phyloP scores from a whole-genome alignment of 2,329 filamentous ascomycete species.

The Phyllosticta citrichinensis region DNA sequence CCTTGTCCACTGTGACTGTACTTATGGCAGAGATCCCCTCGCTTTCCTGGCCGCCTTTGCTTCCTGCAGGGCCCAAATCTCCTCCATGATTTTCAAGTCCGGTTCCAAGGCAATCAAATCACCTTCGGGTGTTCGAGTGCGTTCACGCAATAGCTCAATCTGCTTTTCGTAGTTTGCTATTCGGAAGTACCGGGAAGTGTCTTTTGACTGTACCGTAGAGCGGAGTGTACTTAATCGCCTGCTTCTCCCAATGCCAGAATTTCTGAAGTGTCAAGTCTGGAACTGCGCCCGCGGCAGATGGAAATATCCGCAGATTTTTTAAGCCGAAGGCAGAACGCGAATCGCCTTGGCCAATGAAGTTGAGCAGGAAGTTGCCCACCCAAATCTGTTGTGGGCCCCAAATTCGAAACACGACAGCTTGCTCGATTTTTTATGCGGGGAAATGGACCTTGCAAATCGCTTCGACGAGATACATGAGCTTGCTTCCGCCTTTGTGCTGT shows the following conservation, averaged over 20 bases:
- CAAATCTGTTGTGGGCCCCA: background rate
- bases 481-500: background rate
- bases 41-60: too few relatives aligned
- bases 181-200: background rate
- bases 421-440: background rate
- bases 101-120: too few relatives aligned
- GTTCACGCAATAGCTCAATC: background rate
- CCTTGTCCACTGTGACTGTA: too few relatives aligned
- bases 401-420: background rate
- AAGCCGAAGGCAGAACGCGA: background rate
- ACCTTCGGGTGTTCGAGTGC: too few relatives aligned
- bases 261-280: background rate
- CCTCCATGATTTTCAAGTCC: too few relatives aligned
- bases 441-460: background rate
- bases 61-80: too few relatives aligned
- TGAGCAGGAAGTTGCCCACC: background rate
- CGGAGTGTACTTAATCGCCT: background rate
- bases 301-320: too few relatives aligned
- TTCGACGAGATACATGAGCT: background rate
- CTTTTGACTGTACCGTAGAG: background rate
- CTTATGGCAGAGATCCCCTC: too few relatives aligned
- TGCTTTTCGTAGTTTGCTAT: background rate
- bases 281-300: too few relatives aligned
- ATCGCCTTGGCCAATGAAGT: background rate
- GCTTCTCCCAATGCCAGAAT: background rate